Evolutionary conservation across 495 filamentous ascomycete genomes (phyloP).

Genomic region (Talaromyces nanjingensis): DNA sequence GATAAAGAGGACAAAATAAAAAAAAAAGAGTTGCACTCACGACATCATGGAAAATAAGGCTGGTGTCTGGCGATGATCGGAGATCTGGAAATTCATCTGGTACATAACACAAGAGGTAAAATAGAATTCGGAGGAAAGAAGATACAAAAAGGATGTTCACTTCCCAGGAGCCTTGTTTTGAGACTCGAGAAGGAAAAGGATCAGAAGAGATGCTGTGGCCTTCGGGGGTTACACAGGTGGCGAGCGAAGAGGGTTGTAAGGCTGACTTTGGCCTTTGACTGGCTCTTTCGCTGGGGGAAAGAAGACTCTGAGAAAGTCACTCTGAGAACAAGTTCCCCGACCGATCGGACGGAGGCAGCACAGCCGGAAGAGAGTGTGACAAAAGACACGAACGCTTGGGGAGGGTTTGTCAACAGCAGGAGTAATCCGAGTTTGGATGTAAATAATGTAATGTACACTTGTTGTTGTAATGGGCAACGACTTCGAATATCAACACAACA

Average conservation of each 20-base stretch:
- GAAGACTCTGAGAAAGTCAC: background rate
- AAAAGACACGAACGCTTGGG: background rate
- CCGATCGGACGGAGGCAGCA: background rate
- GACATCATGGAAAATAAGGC: conserved; percentile 5
- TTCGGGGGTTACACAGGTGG: conserved; percentile 3
- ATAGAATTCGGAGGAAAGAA: background rate
- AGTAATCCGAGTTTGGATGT: background rate
- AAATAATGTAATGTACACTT: background rate
- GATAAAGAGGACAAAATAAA: background rate
- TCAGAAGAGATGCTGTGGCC: background rate
- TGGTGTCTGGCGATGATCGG: background rate
- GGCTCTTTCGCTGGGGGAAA: background rate
- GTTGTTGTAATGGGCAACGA: background rate
- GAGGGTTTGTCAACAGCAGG: no score
- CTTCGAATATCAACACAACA: background rate
- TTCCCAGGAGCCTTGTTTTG: background rate
- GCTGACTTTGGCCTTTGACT: background rate
- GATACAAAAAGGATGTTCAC: background rate
- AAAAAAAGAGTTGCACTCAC: conserved; percentile 4
- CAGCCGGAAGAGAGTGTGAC: background rate
- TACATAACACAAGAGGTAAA: conserved; percentile 3
- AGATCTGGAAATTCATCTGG: conserved; percentile 7
- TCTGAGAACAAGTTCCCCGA: background rate
- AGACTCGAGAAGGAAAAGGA: background rate
- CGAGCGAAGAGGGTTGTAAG: background rate